Percentiles rank a stretch among this genome's conserved stretches.
Conservation (phyloP, 1,139 yeast genomes). For the Blastobotrys proliferans region DNA sequence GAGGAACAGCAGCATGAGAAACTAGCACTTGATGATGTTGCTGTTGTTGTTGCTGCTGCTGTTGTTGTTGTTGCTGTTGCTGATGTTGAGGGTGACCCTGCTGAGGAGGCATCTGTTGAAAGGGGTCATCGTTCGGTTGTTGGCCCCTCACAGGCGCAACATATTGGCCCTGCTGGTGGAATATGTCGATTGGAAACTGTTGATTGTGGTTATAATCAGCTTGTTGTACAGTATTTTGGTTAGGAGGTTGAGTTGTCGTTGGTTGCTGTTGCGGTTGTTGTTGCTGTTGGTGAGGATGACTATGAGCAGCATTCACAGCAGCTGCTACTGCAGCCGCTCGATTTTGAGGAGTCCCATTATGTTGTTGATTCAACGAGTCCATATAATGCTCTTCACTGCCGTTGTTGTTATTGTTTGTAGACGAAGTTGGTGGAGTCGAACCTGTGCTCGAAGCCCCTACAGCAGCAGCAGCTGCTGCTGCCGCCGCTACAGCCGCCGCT, state of each 20-base stretch:
- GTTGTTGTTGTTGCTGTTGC: constrained; percentile 19
- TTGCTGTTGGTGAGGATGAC: not conserved
- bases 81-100: constrained; percentile 18
- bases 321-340: constrained; percentile 4
- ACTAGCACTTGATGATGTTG: constrained; percentile 18
- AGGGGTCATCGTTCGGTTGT: not conserved
- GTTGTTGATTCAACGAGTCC: too few species aligned
- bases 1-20: too few species aligned
- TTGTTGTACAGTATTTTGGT: not conserved
- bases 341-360: too few species aligned
- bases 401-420: too few species aligned
- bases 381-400: too few species aligned
- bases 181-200: not conserved
- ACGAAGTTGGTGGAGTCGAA: too few species aligned
- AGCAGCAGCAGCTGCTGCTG: constrained; percentile 5
- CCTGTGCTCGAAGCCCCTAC: too few species aligned
- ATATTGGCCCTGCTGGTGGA: not conserved
- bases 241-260: not conserved
- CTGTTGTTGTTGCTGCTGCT: constrained; percentile 15
- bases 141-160: too few species aligned
- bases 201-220: not conserved
- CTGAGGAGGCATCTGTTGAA: not conserved
- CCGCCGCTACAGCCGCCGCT: constrained; percentile 2
- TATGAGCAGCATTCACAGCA: not conserved
- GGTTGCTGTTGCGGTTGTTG: not conserved